Percentiles rank a stretch among this genome's conserved stretches.
These are phyloP conservation scores for Euphorbia tirucalli DNA, from an alignment of 345 rosid genomes.

Conservation along the genomic window DNA sequence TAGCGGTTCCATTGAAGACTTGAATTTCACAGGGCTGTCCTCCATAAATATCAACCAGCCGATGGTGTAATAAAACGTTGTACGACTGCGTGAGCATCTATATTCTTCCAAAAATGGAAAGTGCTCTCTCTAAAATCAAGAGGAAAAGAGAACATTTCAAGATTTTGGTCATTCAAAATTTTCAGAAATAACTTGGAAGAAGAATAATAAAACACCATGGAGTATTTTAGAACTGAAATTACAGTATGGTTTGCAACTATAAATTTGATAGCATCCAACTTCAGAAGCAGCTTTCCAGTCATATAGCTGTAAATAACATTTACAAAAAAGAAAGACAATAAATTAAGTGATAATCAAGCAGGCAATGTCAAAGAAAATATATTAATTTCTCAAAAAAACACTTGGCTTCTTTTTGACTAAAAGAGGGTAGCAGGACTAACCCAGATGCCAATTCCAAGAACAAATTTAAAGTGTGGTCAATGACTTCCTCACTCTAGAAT, in stretches of 20 bases:
- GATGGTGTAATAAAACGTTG: slow-evolving; percentile 89
- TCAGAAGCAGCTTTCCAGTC: slow-evolving; percentile 96
- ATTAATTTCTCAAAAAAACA: slow-evolving; percentile 1
- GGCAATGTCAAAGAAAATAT: not conserved
- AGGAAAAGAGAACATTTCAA: slow-evolving; percentile 8
- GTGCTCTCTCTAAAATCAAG: slow-evolving; percentile 70
- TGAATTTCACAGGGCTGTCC: slow-evolving; percentile 93
- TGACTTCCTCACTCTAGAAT: slow-evolving; percentile 86
- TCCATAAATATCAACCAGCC: slow-evolving; percentile 98
- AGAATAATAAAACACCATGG: slow-evolving; percentile 16
- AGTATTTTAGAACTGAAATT: slow-evolving; percentile 28
- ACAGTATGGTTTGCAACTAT: slow-evolving; percentile 95
- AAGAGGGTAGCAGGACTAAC: slow-evolving; percentile 44
- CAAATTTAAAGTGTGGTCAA: slow-evolving; percentile 89
- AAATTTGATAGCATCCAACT: slow-evolving; percentile 86
- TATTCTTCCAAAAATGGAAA: slow-evolving; percentile 90
- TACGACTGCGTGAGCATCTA: slow-evolving; percentile 95
- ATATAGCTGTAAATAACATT: slow-evolving; percentile 60
- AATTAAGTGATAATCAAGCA: slow-evolving; percentile 9
- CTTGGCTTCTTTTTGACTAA: slow-evolving; percentile 8
- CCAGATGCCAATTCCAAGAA: slow-evolving; percentile 95
- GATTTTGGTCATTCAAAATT: slow-evolving; percentile 8
- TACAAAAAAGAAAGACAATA: not conserved
- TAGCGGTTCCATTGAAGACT: slow-evolving; percentile 95
- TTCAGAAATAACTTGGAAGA: slow-evolving; percentile 13